Percentiles rank a stretch among this genome's conserved stretches.
These are phyloP conservation scores for Fagopyrum tataricum DNA, from an alignment of 148 eudicot genomes.

Conservation along the genomic window DNA sequence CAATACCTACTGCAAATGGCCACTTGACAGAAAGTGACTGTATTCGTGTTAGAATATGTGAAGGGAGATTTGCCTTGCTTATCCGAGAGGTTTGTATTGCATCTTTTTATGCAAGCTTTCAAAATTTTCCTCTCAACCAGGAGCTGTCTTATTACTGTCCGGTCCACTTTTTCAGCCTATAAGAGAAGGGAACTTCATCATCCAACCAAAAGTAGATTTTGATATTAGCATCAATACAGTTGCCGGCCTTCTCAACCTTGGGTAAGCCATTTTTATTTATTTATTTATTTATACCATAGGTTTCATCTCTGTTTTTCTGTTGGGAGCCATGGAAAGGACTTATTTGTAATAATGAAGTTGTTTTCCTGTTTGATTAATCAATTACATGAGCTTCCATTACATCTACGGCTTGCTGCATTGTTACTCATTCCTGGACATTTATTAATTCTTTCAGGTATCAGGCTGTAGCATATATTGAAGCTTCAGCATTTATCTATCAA, in stretches of 20 bases:
- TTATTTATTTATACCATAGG: not conserved
- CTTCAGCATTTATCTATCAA: constrained; percentile 86
- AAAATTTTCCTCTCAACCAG: not conserved
- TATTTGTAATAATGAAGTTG: not conserved
- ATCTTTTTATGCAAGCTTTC: not conserved
- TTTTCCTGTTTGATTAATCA: not conserved
- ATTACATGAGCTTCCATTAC: not conserved
- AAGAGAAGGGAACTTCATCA: constrained; percentile 89
- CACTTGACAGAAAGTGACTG: constrained; percentile 87
- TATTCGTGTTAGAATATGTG: constrained; percentile 92
- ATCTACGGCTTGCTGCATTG: not conserved
- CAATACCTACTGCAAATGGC: constrained; percentile 66
- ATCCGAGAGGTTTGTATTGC: constrained; percentile 74
- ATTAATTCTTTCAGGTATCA: constrained; percentile 53
- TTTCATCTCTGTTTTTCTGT: not conserved
- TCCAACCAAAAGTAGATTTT: constrained; percentile 98
- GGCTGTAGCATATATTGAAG: constrained; percentile 93
- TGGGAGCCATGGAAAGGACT: not conserved
- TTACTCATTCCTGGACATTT: not conserved
- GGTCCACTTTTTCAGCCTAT: constrained; percentile 54
- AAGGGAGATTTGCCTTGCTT: constrained; percentile 92
- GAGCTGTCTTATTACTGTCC: not conserved
- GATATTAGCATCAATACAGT: constrained; percentile 92
- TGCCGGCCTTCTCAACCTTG: constrained; percentile 95
- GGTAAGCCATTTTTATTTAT: constrained; percentile 37